These are phyloP conservation scores for Tetrastigma voinierianum DNA, from an alignment of 164 flowering plant species.

Conservation along the genomic window DNA sequence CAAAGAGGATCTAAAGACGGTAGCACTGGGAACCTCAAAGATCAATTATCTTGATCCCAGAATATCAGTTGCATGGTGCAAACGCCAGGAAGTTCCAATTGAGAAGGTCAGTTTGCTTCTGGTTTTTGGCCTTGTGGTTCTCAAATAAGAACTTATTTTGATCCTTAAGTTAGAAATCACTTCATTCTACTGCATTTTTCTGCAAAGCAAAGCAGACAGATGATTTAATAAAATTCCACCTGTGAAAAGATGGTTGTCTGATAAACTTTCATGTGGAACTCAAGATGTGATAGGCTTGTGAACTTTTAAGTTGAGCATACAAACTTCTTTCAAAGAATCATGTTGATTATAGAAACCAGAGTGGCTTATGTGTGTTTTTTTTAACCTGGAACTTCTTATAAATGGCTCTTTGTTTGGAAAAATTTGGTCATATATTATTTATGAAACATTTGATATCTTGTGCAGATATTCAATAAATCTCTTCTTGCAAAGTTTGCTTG, in stretches of 20 bases:
- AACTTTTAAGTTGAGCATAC: no score
- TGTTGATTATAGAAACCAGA: no score
- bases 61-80: slow-evolving; percentile 99
- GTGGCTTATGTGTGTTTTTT: not conserved
- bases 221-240: no score
- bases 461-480: slow-evolving; percentile 91
- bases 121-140: not conserved
- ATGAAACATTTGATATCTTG: not conserved
- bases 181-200: not conserved
- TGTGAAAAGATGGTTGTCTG: no score
- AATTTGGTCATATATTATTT: not conserved
- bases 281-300: no score
- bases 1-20: slow-evolving; percentile 90
- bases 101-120: slow-evolving; percentile 71
- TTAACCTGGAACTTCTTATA: not conserved
- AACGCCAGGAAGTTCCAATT: slow-evolving; percentile 95
- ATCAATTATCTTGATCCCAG: slow-evolving; percentile 95
- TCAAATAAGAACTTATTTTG: not conserved
- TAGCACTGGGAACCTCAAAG: slow-evolving; percentile 96
- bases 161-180: not conserved
- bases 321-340: not conserved
- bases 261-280: no score
- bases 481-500: slow-evolving; percentile 90
- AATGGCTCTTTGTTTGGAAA: not conserved
- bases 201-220: no score